Conservation (phyloP, 306 rosid species). For the Dicorynia guianensis region DNA sequence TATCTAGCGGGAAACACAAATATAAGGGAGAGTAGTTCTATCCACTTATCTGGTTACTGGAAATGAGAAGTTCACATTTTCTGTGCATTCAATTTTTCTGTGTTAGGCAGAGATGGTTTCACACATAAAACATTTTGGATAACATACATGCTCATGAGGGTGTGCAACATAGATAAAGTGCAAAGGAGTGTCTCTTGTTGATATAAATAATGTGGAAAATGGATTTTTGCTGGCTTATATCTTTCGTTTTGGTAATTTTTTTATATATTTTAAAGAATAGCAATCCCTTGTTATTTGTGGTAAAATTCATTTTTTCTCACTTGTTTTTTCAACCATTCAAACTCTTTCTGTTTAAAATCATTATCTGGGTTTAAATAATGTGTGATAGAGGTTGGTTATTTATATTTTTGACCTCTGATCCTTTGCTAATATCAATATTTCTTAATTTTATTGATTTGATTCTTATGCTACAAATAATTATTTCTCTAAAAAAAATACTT, state of each 20-base stretch:
- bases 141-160: constrained; percentile 94
- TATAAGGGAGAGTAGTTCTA: neutral
- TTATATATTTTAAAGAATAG: no score
- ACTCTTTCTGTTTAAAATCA: no score
- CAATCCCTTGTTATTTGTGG: no score
- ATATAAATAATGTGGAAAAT: constrained; percentile 88
- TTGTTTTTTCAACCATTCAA: no score
- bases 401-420: constrained; percentile 15
- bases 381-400: constrained; percentile 71
- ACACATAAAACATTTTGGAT: constrained; percentile 98
- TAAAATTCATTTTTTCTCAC: no score
- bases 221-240: no score
- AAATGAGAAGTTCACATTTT: neutral
- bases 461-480: neutral
- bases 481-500: neutral
- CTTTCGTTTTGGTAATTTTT: no score
- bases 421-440: constrained; percentile 17
- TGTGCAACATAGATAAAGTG: constrained; percentile 92
- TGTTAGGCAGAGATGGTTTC: constrained; percentile 95
- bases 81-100: constrained; percentile 12
- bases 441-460: neutral
- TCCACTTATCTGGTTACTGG: constrained; percentile 4
- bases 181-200: constrained; percentile 91
- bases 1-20: neutral
- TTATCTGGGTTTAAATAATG: no score